Evolutionary conservation across 176 grass and related monocot genomes (phyloP), one percentile per base, ranked within the genome.

Genomic region (Bromus sterilis): DNA sequence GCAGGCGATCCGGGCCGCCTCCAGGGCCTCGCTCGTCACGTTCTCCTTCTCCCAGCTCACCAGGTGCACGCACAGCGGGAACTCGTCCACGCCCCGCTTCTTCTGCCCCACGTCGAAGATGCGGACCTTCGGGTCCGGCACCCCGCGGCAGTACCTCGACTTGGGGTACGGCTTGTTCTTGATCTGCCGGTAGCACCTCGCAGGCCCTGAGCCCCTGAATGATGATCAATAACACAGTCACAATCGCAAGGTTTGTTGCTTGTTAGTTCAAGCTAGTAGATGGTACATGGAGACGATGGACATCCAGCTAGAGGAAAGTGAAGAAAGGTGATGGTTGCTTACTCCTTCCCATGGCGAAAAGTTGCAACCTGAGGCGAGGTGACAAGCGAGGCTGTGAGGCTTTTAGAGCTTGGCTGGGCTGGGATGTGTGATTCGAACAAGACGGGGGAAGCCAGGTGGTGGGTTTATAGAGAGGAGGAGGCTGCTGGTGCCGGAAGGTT

Each of bases 31-130:
- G 73, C 89, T 89, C 1, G 78, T 57, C 12, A 89, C 83, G 39
- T 89, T 89, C 83, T 91, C 89, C 70, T 91, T 87, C 76, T 91
- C 89, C 89, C 84, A 91, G 66, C 80, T 84, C 60, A 84, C 80
- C 41, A 84, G 73, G 72, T 91, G 89, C 77, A 91, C 84, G 46
- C 84, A 87, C 31, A 80, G 78, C 10, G 62, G 76, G 32, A 90
- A 87, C 41, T 90, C 84, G n/a, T 90, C 89, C 20, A 76, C 89
- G 43, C 84, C 80, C 1, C 71, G 77, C 69, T 67, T 76, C 89
- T 90, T 90, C 89, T 80, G 71, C 3, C 84, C 80, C 32, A 87
- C 89, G 73, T 91, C 84, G 49, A 80, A 91, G 80, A 91, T 91
- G 7, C 84, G 70, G 31, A 86, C 87, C 76, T 91, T 91, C 1